A percentile compares a stretch with the other conserved stretches of the same genome.
Conservation (phyloP, 805 yeast species). For the Isabelozyma gotoi region DNA sequence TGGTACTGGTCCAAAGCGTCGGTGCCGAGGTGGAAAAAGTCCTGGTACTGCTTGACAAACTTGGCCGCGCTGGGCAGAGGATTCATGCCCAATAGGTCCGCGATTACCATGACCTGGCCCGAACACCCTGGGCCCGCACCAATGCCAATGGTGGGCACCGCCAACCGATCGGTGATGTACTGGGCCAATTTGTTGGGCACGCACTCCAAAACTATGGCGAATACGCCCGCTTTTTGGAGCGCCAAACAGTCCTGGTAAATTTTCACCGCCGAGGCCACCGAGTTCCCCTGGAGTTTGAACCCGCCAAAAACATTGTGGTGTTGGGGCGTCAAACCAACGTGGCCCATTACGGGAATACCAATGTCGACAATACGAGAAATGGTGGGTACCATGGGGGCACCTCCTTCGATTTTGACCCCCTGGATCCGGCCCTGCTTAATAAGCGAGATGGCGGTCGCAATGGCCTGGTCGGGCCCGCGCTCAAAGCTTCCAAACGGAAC, state of each 20-base stretch:
- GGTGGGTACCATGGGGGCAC: conserved; percentile 53
- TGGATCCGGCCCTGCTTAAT: conserved; percentile 58
- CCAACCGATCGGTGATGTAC: conserved; percentile 56
- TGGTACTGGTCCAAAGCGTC: conserved; percentile 54
- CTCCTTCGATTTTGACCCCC: conserved; percentile 86
- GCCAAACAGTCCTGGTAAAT: conserved; percentile 67
- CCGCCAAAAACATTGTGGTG: conserved; percentile 79
- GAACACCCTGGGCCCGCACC: conserved; percentile 87
- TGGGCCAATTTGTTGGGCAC: conserved; percentile 74
- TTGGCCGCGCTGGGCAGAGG: conserved; percentile 32
- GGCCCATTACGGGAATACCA: conserved; percentile 91
- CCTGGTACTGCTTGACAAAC: conserved; percentile 71
- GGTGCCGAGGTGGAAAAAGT: conserved; percentile 49
- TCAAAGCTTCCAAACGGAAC: conserved; percentile 90
- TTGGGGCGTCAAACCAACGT: conserved; percentile 92
- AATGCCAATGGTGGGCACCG: conserved; percentile 87
- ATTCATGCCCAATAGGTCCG: conserved; percentile 79
- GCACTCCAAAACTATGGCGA: conserved; percentile 77
- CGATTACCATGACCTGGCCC: conserved; percentile 88
- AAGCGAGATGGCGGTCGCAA: conserved; percentile 54
- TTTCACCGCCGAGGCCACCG: conserved; percentile 50
- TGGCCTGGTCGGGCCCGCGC: conserved; percentile 58
- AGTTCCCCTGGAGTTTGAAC: conserved; percentile 79
- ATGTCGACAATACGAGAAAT: conserved; percentile 55
- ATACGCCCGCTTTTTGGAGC: conserved; percentile 75